Conservation (phyloP, 371 early-diverging fungal genomes). For the Parasitella parasitica region DNA sequence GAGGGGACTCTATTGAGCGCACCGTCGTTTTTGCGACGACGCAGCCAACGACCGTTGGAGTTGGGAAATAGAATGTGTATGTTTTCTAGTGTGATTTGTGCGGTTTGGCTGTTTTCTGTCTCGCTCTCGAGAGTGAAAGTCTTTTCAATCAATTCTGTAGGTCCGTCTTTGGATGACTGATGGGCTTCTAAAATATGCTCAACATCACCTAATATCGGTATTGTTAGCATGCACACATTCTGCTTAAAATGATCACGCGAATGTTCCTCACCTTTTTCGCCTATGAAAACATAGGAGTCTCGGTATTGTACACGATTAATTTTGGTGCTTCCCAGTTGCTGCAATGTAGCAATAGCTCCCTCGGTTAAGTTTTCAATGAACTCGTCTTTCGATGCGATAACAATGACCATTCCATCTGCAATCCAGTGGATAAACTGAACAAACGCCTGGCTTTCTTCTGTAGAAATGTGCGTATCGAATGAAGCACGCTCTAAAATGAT, state of each 20-base stretch:
- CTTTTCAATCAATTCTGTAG: constrained; percentile 48
- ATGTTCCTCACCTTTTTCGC: constrained; percentile 49
- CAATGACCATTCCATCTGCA: constrained; percentile 64
- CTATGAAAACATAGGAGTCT: constrained; percentile 82
- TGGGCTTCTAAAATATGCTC: constrained; percentile 10
- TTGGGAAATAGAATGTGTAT: constrained; percentile 54
- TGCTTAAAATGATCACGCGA: background rate
- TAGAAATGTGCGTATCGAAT: constrained; percentile 77
- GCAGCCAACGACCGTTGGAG: constrained; percentile 71
- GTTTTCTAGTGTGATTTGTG: constrained; percentile 32
- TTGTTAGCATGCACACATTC: too few relatives aligned
- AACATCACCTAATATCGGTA: constrained; percentile 2
- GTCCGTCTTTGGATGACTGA: constrained; percentile 34
- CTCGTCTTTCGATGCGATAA: constrained; percentile 77
- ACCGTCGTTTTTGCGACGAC: constrained; percentile 80
- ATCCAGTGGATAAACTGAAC: constrained; percentile 63
- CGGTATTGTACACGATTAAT: constrained; percentile 62
- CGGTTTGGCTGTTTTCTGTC: background rate
- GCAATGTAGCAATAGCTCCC: constrained; percentile 54
- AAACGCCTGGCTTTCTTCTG: constrained; percentile 66
- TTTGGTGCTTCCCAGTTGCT: constrained; percentile 60
- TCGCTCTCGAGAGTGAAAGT: constrained; percentile 20
- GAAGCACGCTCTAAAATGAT: constrained; percentile 62
- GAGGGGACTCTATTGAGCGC: constrained; percentile 79
- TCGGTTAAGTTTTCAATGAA: constrained; percentile 63